Evolutionary conservation across 78 protist genomes (phyloP), one percentile per base, ranked within the genome.

Genomic region (Chrysochromulina parva): DNA sequence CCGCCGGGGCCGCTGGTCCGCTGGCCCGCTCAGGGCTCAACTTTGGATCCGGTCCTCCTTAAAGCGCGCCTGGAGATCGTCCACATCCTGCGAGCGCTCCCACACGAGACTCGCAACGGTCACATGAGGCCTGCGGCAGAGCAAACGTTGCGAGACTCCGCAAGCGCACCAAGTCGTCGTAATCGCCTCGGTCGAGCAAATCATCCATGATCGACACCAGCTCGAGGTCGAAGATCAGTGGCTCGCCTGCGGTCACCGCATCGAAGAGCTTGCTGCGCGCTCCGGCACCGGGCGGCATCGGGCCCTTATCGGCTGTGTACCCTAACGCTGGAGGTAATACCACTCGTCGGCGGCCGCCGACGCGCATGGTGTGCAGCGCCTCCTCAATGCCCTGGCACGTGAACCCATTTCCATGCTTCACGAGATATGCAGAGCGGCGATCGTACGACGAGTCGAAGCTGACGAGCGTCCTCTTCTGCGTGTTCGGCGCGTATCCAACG

Each of bases 281-380:
- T 3, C 48, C 52, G 38, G 50, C 16, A 50, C 16, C 16, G 16
- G 38, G 78, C 20, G 78, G 78, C 38, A 69, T 4, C 53, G 78
- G 78, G 14, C 78, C 78, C 16, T 69, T 69, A 17, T 69, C 48
- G 14, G 78, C 50, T 13, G 38, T 69, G 50, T 38, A 85, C 55
- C 67, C 16, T 52, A 66, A 54, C 19, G 6, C 5, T 52, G 55
- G 76, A 38, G 80, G 80, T 26, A 87, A 48, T 14, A 87, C 16
- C 24, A 80, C 62, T 14, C 86, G 86, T 14, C 86, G 60, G 20
- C 38, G 86, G 24, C 86, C 86, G 66, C 86, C 86, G 16, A 47
- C 54, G 9, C 20, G 0, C 86, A 80, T 80, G 20, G 86, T 54
- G 84, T 74, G 84, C 84, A 74, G 28, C 11, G 84, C 84, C 9